These are phyloP conservation scores for Daphne laureola DNA, from an alignment of 441 rosid genomes.

Conservation along the genomic window DNA sequence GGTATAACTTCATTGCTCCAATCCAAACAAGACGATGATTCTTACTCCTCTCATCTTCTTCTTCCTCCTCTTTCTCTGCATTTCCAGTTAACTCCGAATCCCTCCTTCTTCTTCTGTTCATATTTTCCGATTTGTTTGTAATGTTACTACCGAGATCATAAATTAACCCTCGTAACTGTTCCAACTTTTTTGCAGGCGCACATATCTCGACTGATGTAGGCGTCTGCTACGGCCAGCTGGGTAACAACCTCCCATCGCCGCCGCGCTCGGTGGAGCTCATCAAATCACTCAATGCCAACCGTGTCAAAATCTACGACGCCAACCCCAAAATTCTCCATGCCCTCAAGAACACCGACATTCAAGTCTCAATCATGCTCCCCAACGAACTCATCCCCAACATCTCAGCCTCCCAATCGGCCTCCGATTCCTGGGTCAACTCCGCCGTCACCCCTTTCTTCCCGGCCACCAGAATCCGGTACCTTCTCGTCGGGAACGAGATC, in stretches of 20 bases:
- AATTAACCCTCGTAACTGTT: not conserved
- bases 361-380: conserved; percentile 55
- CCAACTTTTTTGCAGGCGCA: conserved; percentile 4
- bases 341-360: conserved; percentile 46
- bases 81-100: too few relatives aligned
- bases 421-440: conserved; percentile 50
- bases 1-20: too few relatives aligned
- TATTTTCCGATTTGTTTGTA: too few relatives aligned
- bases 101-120: too few relatives aligned
- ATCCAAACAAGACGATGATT: too few relatives aligned
- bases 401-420: conserved; percentile 35
- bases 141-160: too few relatives aligned
- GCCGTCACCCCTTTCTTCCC: conserved; percentile 59
- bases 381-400: conserved; percentile 46
- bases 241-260: conserved; percentile 64
- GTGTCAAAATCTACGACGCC: conserved; percentile 58
- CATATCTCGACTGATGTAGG: conserved; percentile 41
- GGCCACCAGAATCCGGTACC: conserved; percentile 43
- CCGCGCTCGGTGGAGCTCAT: conserved; percentile 43
- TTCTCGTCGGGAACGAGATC: conserved; percentile 67
- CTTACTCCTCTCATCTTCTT: too few relatives aligned
- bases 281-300: conserved; percentile 42
- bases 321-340: conserved; percentile 52
- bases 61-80: too few relatives aligned
- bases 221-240: conserved; percentile 66